A percentile compares a stretch with the other conserved stretches of the same genome.
These are phyloP conservation scores for Lichtheimia hyalospora DNA, from an alignment of 371 early-diverging fungal genomes.

Conservation along the genomic window DNA sequence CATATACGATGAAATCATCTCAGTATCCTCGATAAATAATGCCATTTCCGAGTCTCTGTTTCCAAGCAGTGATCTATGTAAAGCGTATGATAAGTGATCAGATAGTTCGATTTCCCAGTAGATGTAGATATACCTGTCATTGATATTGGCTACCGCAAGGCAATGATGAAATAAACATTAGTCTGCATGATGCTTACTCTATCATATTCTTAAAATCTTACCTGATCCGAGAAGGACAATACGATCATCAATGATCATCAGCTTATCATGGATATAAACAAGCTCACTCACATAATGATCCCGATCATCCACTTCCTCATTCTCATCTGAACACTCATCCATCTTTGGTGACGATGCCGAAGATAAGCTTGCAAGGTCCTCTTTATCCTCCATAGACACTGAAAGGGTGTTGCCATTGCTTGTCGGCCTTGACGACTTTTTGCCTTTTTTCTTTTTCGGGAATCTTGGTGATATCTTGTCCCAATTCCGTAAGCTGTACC, in stretches of 20 bases:
- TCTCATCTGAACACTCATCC: not conserved
- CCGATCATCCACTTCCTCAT: conserved; percentile 4
- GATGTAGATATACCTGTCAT: conserved; percentile 22
- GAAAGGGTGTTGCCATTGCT: conserved; percentile 48
- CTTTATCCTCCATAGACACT: conserved; percentile 66
- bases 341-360: conserved; percentile 52
- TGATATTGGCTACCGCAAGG: conserved; percentile 42
- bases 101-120: not conserved
- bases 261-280: conserved; percentile 90
- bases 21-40: conserved; percentile 78
- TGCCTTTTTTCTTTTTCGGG: not conserved
- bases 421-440: not conserved
- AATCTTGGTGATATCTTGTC: conserved; percentile 45
- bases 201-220: too few relatives aligned
- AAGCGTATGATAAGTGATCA: not conserved
- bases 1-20: conserved; percentile 69
- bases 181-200: too few relatives aligned
- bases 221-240: conserved; percentile 82
- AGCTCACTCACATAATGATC: conserved; percentile 75
- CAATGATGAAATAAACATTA: too few relatives aligned
- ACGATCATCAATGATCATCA: conserved; percentile 90
- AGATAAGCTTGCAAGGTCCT: conserved; percentile 81
- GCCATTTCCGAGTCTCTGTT: conserved; percentile 92
- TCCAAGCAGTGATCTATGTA: conserved; percentile 86
- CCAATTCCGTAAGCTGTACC: conserved; percentile 77